Evolutionary conservation across 1,284 basidiomycete species (phyloP).

Genomic region (Fistulina hepatica): DNA sequence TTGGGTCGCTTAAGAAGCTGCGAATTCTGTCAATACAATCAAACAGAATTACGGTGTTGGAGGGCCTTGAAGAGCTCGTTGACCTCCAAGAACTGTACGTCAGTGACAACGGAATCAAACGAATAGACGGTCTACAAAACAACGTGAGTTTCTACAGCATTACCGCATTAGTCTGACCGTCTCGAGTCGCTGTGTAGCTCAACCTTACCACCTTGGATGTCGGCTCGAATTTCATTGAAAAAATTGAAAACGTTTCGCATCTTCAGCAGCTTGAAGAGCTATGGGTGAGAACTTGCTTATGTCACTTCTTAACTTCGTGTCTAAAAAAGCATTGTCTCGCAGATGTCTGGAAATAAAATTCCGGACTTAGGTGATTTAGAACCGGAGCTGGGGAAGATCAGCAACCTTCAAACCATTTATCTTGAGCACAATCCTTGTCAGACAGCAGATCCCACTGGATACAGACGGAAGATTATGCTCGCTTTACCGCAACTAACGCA

Average conservation of each 20-base stretch:
- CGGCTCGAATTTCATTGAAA: conserved; percentile 74
- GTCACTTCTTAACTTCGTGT: conserved; percentile 1
- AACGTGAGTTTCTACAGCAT: conserved; percentile 43
- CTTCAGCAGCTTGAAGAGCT: conserved; percentile 76
- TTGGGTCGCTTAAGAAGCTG: conserved; percentile 58
- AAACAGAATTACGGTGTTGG: conserved; percentile 85
- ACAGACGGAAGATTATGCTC: conserved; percentile 85
- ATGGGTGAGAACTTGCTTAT: conserved; percentile 75
- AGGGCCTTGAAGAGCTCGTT: conserved; percentile 63
- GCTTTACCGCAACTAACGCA: conserved; percentile 84
- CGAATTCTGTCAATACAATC: conserved; percentile 85
- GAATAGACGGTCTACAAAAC: conserved; percentile 78
- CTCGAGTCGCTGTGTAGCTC: conserved; percentile 35
- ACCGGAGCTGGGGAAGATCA: conserved; percentile 57
- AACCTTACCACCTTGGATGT: conserved; percentile 84
- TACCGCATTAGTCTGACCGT: neutral
- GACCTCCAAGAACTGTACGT: conserved; percentile 88
- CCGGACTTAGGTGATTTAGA: conserved; percentile 59
- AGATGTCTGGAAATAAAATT: conserved; percentile 88
- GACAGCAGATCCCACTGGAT: conserved; percentile 62
- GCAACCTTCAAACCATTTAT: conserved; percentile 79
- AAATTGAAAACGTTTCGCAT: conserved; percentile 75
- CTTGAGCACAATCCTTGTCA: conserved; percentile 94
- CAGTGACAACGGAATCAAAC: conserved; percentile 84
- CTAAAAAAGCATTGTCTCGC: conserved; percentile 5